Evolutionary conservation across 768 basidiomycete species (phyloP), one percentile per base, ranked within the genome.

Genomic region (Brasilioporus rufonigricans): DNA sequence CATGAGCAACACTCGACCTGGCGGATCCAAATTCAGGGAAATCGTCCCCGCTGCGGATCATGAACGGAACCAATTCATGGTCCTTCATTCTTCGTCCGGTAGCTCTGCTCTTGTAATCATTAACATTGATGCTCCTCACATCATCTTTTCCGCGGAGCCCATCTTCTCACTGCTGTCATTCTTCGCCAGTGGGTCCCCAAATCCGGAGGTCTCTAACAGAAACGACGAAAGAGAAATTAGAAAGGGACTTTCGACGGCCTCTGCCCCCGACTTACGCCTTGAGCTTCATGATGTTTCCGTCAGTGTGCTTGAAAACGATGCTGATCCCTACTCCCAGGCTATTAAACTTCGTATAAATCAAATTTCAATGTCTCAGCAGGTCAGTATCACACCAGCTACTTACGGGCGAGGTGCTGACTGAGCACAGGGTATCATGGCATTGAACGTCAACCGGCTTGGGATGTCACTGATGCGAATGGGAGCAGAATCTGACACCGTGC

Each of bases 401-500:
- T 33, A 33, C 18, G 3, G 12, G 32, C 36, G 31, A 35, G 27
- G 32, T 56, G 23, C 56, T 67, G 47, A 67, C 18, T n/a, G n/a
- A 32, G 10, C 2, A 13, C 29, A 98, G 91, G 86, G 86, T 8
- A 82, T 93, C 33, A 68, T 91, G 56, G 91, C 94, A 2, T 73
- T 98, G 52, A 93, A 82, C 33, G 75, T 98, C 31, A 84, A 80
- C 50, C 81, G 80, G 29, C 78, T 98, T 10, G 97, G 97, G 21
- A 98, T 99, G 96, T 97, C 93, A 3, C 77, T 99, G 29, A 83
- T 86, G 56, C 80, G 81, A 27, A 98, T 99, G 94, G 91, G 91
- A 59, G 80, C 80, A 59, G 77, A 83, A 44, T 77, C 84, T 0
- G 95, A 98, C 58, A 85, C 81, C 45, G 93, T 95, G 47, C 84